Conservation (phyloP, 805 yeast genomes). For the Wickerhamomyces hampshirensis region DNA sequence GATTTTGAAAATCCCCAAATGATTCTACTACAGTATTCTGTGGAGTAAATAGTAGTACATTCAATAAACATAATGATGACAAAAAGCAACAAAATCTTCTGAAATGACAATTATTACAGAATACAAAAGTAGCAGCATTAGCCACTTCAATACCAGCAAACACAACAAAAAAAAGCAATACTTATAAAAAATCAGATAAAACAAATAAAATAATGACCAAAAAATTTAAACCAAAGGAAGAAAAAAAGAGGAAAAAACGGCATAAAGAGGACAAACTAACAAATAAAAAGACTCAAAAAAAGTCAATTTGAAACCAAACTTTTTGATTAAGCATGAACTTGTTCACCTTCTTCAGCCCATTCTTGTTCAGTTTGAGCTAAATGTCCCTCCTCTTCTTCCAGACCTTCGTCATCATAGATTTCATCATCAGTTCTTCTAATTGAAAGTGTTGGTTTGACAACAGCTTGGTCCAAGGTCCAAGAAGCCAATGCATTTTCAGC, state of each 20-base stretch:
- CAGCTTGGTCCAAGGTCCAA: slow-evolving; percentile 83
- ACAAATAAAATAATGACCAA: slow-evolving; percentile 1
- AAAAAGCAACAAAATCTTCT: background rate
- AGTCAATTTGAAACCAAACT: too few relatives aligned
- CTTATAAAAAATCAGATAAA: background rate
- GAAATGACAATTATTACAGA: too few relatives aligned
- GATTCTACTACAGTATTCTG: background rate
- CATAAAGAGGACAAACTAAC: background rate
- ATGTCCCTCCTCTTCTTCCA: slow-evolving; percentile 41
- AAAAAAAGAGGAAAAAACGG: background rate
- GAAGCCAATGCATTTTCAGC: slow-evolving; percentile 79
- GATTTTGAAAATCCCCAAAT: slow-evolving; percentile 14
- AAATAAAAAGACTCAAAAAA: too few relatives aligned
- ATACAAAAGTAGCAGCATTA: too few relatives aligned
- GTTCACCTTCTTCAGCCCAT: slow-evolving; percentile 39
- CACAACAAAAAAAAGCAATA: background rate
- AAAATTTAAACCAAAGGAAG: too few relatives aligned
- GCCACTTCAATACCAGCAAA: too few relatives aligned
- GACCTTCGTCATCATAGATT: slow-evolving; percentile 39
- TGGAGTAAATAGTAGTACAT: background rate
- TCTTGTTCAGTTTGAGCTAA: slow-evolving; percentile 51
- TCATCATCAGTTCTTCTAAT: slow-evolving; percentile 56
- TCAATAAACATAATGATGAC: slow-evolving; percentile 1
- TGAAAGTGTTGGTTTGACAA: slow-evolving; percentile 74
- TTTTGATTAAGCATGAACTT: slow-evolving; percentile 22